A percentile compares a stretch with the other conserved stretches of the same genome.
Evolutionary conservation across 2,329 filamentous ascomycete genomes (phyloP).

Genomic region (Alternaria hordeiaustralica): DNA sequence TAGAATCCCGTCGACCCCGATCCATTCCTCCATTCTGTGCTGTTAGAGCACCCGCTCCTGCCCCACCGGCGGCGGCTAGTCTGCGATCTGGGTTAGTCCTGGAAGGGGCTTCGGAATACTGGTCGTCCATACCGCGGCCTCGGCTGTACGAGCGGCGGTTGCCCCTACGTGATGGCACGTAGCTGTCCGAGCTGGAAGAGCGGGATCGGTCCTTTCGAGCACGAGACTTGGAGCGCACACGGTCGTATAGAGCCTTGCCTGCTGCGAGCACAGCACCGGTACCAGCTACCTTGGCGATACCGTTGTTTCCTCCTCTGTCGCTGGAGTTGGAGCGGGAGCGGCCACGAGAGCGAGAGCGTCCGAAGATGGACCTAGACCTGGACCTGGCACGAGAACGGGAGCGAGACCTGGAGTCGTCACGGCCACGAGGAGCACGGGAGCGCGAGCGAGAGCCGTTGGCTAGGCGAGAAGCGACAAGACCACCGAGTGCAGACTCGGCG

Average conservation of each 20-base stretch:
- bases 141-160: slow-evolving; percentile 49
- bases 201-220: slow-evolving; percentile 50
- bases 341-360: slow-evolving; percentile 54
- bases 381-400: slow-evolving; percentile 67
- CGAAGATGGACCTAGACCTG: slow-evolving; percentile 53
- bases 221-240: slow-evolving; percentile 61
- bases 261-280: slow-evolving; percentile 58
- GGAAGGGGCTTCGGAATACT: slow-evolving; percentile 46
- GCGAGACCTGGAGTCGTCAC: slow-evolving; percentile 47
- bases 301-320: slow-evolving; percentile 54
- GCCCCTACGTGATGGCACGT: slow-evolving; percentile 57
- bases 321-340: slow-evolving; percentile 52
- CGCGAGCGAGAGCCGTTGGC: slow-evolving; percentile 78
- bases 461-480: slow-evolving; percentile 82
- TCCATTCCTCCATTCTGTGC: slow-evolving; percentile 28
- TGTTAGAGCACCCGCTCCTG: slow-evolving; percentile 46
- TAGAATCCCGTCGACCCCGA: slow-evolving; percentile 28
- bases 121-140: slow-evolving; percentile 54
- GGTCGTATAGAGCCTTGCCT: slow-evolving; percentile 61
- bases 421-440: slow-evolving; percentile 55
- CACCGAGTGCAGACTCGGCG: slow-evolving; percentile 85
- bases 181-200: slow-evolving; percentile 57
- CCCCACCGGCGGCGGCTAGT: slow-evolving; percentile 45
- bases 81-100: slow-evolving; percentile 48
- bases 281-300: slow-evolving; percentile 57